Conservation (phyloP, 148 eudicot species). For the Silene uniflora region DNA sequence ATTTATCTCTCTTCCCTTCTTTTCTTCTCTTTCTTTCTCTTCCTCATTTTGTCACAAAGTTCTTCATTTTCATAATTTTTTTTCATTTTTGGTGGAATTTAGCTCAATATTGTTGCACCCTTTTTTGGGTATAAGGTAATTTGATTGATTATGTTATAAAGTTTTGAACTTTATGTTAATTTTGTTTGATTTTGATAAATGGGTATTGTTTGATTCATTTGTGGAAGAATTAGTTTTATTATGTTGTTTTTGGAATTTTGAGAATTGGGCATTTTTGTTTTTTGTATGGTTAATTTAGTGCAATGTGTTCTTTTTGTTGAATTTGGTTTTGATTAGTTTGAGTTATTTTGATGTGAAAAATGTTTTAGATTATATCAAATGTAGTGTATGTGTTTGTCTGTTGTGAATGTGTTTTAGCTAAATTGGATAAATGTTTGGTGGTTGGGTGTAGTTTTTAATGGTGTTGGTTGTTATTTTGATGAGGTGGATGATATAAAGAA, state of each 20-base stretch:
- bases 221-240: background rate
- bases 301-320: background rate
- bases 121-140: conserved; percentile 13
- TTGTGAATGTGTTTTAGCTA: background rate
- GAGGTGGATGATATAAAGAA: too few species aligned
- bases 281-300: conserved; percentile 1
- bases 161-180: background rate
- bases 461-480: too few species aligned
- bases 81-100: background rate
- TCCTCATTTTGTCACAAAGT: conserved; percentile 21
- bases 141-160: background rate
- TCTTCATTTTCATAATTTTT: background rate
- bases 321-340: background rate
- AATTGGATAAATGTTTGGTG: background rate
- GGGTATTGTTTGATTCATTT: background rate
- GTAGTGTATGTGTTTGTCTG: background rate
- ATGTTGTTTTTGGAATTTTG: conserved; percentile 7
- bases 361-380: background rate
- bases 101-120: conserved; percentile 15
- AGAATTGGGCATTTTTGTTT: conserved; percentile 15
- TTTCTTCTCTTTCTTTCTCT: conserved; percentile 6
- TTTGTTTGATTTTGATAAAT: background rate
- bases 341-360: background rate
- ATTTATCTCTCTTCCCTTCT: conserved; percentile 25
- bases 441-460: background rate